Evolutionary conservation across 176 grass and related monocot genomes (phyloP).

Genomic region (Guadua angustifolia): DNA sequence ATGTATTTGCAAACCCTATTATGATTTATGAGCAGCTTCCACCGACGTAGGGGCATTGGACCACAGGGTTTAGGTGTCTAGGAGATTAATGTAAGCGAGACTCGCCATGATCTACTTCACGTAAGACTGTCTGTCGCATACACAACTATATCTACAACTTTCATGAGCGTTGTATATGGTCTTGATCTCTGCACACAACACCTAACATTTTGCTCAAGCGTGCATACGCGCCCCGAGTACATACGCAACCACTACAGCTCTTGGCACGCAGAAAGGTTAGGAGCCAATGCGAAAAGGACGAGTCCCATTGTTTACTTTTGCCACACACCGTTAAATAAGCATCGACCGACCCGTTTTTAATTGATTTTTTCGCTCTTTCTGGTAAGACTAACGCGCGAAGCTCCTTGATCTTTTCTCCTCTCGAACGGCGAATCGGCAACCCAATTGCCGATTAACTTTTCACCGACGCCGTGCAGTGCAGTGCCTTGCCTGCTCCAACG

Average conservation of each 20-base stretch:
- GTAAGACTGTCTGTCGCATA: background rate
- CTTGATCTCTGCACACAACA: background rate
- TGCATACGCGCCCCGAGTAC: background rate
- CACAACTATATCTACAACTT: background rate
- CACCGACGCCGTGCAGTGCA: background rate
- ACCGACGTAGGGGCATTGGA: background rate
- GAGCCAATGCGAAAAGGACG: background rate
- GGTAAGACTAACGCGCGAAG: background rate
- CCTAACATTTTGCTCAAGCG: background rate
- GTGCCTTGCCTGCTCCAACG: conserved; percentile 8
- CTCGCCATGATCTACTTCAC: background rate
- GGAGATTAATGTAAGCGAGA: background rate
- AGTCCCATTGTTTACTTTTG: background rate
- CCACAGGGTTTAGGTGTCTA: background rate
- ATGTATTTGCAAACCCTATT: background rate
- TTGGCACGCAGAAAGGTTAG: background rate
- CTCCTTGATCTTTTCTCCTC: background rate
- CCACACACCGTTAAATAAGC: background rate
- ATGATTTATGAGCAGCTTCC: background rate
- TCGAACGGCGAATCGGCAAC: conserved; percentile 13
- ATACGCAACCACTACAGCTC: background rate
- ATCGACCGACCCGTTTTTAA: background rate
- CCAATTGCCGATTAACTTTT: background rate
- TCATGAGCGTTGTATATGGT: no score
- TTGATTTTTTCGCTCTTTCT: background rate